A percentile compares a stretch with the other conserved stretches of the same genome.
phyloP scores from a whole-genome alignment of 495 filamentous ascomycete genomes.

The Trichoderma orchidacearum region DNA sequence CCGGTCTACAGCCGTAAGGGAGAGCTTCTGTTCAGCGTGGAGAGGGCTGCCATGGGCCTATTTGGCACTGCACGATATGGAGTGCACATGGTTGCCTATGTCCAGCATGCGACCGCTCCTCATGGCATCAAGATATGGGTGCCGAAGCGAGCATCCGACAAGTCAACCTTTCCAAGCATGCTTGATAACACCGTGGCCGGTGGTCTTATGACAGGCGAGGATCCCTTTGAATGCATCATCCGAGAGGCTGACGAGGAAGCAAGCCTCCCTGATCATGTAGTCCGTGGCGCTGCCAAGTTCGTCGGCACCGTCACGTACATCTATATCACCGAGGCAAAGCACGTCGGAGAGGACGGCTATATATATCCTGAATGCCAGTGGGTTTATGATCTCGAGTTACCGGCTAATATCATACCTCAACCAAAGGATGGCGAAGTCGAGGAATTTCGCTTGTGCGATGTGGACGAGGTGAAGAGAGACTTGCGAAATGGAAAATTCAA shows the following conservation, averaged over 20 bases:
- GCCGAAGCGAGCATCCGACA: slow-evolving; percentile 56
- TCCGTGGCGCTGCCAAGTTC: slow-evolving; percentile 41
- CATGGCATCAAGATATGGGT: slow-evolving; percentile 70
- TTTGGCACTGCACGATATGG: slow-evolving; percentile 84
- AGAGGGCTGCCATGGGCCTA: slow-evolving; percentile 64
- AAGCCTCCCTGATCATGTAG: slow-evolving; percentile 56
- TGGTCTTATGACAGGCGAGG: slow-evolving; percentile 69
- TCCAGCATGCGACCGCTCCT: slow-evolving; percentile 30
- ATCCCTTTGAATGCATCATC: slow-evolving; percentile 62
- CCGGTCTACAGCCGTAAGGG: slow-evolving; percentile 55
- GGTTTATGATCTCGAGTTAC: slow-evolving; percentile 78
- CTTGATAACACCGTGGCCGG: slow-evolving; percentile 93
- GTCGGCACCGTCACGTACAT: slow-evolving; percentile 74
- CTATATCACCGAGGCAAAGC: slow-evolving; percentile 59
- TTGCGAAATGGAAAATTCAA: slow-evolving; percentile 71
- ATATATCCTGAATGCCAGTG: slow-evolving; percentile 88
- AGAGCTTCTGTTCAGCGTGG: slow-evolving; percentile 59
- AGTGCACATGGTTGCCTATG: slow-evolving; percentile 75
- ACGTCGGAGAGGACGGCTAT: slow-evolving; percentile 77
- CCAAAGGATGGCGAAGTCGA: slow-evolving; percentile 84
- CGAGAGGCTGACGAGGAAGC: slow-evolving; percentile 87
- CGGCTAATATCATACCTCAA: slow-evolving; percentile 47
- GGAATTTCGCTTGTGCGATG: slow-evolving; percentile 61
- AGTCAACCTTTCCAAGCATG: slow-evolving; percentile 77
- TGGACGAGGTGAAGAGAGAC: slow-evolving; percentile 60